These are phyloP conservation scores for Trametopsis cervina DNA, from an alignment of 768 basidiomycete genomes.

Conservation along the genomic window DNA sequence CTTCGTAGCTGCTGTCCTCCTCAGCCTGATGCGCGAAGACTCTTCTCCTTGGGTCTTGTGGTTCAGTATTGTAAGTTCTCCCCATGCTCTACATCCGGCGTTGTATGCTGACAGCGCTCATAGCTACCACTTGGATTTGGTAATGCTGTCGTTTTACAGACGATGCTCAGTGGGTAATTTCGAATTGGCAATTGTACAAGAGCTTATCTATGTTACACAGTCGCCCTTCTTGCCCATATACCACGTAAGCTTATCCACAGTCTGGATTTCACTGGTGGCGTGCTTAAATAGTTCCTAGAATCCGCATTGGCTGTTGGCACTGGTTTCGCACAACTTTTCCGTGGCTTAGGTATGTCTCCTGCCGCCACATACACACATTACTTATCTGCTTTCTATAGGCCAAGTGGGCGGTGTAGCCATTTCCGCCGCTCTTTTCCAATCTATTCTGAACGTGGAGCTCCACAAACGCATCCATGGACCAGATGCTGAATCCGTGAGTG, in stretches of 20 bases:
- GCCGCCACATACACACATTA: not conserved
- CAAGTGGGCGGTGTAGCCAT: constrained; percentile 70
- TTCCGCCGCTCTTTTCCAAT: constrained; percentile 63
- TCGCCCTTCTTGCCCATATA: constrained; percentile 58
- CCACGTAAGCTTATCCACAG: constrained; percentile 38
- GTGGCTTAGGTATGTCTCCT: constrained; percentile 48
- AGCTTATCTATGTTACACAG: constrained; percentile 25
- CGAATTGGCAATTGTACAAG: not conserved
- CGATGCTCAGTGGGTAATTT: constrained; percentile 49
- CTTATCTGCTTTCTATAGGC: constrained; percentile 27
- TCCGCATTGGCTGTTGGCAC: constrained; percentile 61
- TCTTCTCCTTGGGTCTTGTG: constrained; percentile 45
- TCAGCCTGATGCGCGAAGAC: constrained; percentile 42
- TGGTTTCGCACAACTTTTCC: constrained; percentile 60
- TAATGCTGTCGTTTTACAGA: constrained; percentile 64
- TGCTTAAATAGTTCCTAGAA: constrained; percentile 26
- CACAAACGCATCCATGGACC: constrained; percentile 44
- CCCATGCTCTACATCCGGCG: not conserved
- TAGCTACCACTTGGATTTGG: constrained; percentile 71
- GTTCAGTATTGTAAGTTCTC: constrained; percentile 49
- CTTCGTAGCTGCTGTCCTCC: constrained; percentile 44
- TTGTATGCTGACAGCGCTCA: not conserved
- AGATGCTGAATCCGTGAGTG: constrained; percentile 45
- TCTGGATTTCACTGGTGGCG: not conserved
- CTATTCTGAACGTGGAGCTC: constrained; percentile 46